A percentile compares a stretch with the other conserved stretches of the same genome.
These are phyloP conservation scores for Solanum microdontum DNA, from an alignment of 257 asterid genomes.

Conservation along the genomic window DNA sequence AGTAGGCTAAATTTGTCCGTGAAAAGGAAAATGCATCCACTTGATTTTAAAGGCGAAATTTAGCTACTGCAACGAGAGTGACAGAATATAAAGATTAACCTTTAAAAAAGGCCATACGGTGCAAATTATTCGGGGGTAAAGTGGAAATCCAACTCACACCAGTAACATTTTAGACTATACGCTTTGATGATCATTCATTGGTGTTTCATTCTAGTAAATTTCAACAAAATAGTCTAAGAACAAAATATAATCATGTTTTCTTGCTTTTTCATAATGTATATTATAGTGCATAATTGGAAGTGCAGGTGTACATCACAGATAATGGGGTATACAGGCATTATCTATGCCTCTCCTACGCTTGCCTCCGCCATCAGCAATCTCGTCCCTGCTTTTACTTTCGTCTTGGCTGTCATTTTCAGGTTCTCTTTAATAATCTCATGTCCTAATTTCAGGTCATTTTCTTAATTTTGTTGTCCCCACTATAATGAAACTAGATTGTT, in stretches of 20 bases:
- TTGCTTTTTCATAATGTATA: not conserved
- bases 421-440: not conserved
- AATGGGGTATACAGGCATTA: conserved; percentile 58
- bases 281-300: not conserved
- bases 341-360: conserved; percentile 65
- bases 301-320: conserved; percentile 51
- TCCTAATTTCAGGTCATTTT: not conserved
- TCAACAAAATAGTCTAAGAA: not conserved
- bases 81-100: not conserved
- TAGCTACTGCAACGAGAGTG: not conserved
- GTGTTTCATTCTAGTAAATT: not conserved
- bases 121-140: not conserved
- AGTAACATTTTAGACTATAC: not conserved
- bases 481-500: not conserved
- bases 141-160: not conserved
- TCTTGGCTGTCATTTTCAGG: conserved; percentile 25
- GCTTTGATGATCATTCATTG: not conserved
- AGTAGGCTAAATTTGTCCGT: not conserved
- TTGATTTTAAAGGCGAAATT: not conserved
- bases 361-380: conserved; percentile 86
- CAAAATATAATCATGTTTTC: not conserved
- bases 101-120: not conserved
- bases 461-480: not conserved
- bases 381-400: conserved; percentile 69
- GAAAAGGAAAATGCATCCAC: not conserved